phyloP scores from a whole-genome alignment of 331 rosid genomes.

The Malus hybrid region DNA sequence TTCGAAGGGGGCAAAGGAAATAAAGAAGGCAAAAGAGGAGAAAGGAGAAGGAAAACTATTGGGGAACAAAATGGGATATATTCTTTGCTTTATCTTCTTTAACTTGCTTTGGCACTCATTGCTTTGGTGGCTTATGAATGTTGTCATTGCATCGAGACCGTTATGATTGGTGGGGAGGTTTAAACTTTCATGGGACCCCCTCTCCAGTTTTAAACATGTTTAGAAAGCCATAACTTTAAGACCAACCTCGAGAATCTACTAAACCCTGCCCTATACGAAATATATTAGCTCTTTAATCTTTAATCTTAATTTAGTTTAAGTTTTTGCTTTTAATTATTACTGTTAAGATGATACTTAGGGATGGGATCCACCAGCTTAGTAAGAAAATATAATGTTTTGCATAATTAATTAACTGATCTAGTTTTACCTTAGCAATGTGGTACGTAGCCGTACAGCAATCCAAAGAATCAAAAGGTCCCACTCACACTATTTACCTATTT shows the following conservation, averaged over 20 bases:
- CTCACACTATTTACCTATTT: constrained; percentile 10
- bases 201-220: constrained; percentile 31
- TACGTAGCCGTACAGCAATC: constrained; percentile 40
- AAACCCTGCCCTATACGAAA: constrained; percentile 16
- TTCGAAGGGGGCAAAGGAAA: constrained; percentile 3
- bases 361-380: constrained; percentile 29
- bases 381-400: background rate
- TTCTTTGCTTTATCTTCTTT: constrained; percentile 50
- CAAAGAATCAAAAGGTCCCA: constrained; percentile 25
- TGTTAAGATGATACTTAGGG: constrained; percentile 15
- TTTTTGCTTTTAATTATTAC: constrained; percentile 11
- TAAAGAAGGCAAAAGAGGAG: constrained; percentile 4
- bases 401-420: background rate
- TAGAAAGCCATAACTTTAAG: constrained; percentile 45
- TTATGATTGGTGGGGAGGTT: background rate
- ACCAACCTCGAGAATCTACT: constrained; percentile 58
- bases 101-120: constrained; percentile 52
- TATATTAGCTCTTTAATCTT: constrained; percentile 8
- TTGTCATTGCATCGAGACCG: constrained; percentile 17
- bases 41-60: no score
- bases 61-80: no score
- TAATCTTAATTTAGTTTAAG: background rate
- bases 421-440: constrained; percentile 19
- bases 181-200: background rate
- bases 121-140: constrained; percentile 28